A percentile compares a stretch with the other conserved stretches of the same genome.
Evolutionary conservation across 1,284 basidiomycete genomes (phyloP).

Genomic region (Acaromyces ingoldii): DNA sequence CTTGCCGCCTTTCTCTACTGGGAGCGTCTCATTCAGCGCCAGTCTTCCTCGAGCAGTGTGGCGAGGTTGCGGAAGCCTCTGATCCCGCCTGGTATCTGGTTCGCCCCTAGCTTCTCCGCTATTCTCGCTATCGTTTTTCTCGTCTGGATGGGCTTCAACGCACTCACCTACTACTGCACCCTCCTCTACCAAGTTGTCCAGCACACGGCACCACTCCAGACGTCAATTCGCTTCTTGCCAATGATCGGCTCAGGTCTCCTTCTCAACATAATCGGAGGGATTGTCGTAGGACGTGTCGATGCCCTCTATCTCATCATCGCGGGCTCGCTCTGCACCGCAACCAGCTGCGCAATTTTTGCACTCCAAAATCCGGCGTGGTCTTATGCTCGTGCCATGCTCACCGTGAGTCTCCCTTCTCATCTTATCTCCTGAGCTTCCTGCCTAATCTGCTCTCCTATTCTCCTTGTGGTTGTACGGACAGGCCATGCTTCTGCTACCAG

Average conservation of each 20-base stretch:
- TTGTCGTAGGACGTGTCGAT: constrained; percentile 30
- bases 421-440: no score
- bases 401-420: no score
- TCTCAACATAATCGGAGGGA: constrained; percentile 40
- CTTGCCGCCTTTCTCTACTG: constrained; percentile 64
- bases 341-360: constrained; percentile 62
- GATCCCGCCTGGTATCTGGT: constrained; percentile 38
- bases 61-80: constrained; percentile 12
- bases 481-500: constrained; percentile 59
- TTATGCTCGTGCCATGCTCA: constrained; percentile 79
- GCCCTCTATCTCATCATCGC: constrained; percentile 41
- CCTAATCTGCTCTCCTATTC: no score
- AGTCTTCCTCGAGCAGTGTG: constrained; percentile 1
- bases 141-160: constrained; percentile 63
- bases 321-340: constrained; percentile 57
- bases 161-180: constrained; percentile 24
- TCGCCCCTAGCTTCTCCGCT: constrained; percentile 45
- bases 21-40: constrained; percentile 61
- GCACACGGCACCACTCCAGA: constrained; percentile 59
- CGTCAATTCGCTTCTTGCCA: constrained; percentile 72
- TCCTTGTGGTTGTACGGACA: no score
- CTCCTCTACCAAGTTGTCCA: constrained; percentile 26
- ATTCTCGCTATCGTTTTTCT: constrained; percentile 69
- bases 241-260: constrained; percentile 56
- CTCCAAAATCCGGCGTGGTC: constrained; percentile 60